Conservation (phyloP, 208 protist species). For the Naegleria gruberi region DNA sequence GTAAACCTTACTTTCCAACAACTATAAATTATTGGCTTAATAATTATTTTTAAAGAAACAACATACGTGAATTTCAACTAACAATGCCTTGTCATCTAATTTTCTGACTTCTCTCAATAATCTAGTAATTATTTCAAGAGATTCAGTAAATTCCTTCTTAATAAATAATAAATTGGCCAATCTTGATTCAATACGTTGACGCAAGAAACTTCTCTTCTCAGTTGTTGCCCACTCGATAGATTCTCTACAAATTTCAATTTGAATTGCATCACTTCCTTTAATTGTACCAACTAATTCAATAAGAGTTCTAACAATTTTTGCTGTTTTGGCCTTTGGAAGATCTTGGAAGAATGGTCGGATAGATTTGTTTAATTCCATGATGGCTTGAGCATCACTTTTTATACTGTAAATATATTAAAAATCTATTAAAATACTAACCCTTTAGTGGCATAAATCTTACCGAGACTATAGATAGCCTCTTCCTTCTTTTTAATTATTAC, state of each 20-base stretch:
- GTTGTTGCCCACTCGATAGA: constrained; percentile 85
- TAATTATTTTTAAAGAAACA: background rate
- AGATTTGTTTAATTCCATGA: constrained; percentile 43
- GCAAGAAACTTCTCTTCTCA: constrained; percentile 91
- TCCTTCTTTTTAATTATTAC: background rate
- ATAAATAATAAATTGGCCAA: constrained; percentile 82
- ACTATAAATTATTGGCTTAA: constrained; percentile 27
- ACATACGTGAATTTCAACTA: constrained; percentile 84
- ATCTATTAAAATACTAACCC: background rate
- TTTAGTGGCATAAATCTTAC: background rate
- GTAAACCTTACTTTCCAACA: constrained; percentile 90
- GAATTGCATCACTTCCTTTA: constrained; percentile 59
- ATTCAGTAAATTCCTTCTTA: constrained; percentile 59
- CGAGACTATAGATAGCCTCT: background rate
- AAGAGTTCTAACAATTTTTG: constrained; percentile 74
- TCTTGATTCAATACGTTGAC: constrained; percentile 86
- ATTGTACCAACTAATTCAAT: constrained; percentile 68
- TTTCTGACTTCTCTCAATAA: constrained; percentile 86
- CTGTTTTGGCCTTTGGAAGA: constrained; percentile 76
- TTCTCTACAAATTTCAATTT: constrained; percentile 80
- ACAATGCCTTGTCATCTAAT: constrained; percentile 93
- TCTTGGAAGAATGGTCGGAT: constrained; percentile 63
- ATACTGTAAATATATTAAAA: background rate
- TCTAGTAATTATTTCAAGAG: constrained; percentile 60
- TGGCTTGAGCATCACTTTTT: background rate